Percentiles rank a stretch among this genome's conserved stretches.
These are phyloP conservation scores for Datura wrightii DNA, from an alignment of 257 asterid genomes.

Conservation along the genomic window DNA sequence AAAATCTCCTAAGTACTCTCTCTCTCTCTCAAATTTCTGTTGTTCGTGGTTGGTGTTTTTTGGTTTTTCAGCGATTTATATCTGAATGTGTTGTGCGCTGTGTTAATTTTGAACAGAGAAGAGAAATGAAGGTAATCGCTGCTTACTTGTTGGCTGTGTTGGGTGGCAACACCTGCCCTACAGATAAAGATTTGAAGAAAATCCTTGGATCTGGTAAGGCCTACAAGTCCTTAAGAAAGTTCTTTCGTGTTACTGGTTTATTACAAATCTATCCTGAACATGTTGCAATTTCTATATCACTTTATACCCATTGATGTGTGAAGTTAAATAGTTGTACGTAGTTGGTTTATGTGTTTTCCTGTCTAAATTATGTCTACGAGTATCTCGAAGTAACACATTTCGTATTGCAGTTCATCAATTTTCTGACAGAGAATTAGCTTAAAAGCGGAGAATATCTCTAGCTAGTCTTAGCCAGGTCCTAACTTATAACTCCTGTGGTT, in stretches of 20 bases:
- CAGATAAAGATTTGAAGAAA: constrained; percentile 50
- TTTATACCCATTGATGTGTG: background rate
- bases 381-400: background rate
- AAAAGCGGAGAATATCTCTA: background rate
- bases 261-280: background rate
- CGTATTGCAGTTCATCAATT: background rate
- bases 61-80: background rate
- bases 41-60: background rate
- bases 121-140: constrained; percentile 60
- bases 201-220: constrained; percentile 51
- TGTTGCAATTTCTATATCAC: background rate
- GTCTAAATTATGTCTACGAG: background rate
- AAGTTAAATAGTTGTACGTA: background rate
- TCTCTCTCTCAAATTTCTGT: background rate
- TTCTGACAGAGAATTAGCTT: background rate
- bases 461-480: background rate
- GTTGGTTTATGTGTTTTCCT: background rate
- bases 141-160: constrained; percentile 62
- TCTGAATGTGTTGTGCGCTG: background rate
- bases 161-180: constrained; percentile 59
- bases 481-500: background rate
- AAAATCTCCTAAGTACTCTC: background rate
- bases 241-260: background rate
- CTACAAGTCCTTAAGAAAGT: background rate
- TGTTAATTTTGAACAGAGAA: constrained; percentile 16